phyloP scores from a whole-genome alignment of 2,329 filamentous ascomycete genomes.

The Aaosphaeria arxii region DNA sequence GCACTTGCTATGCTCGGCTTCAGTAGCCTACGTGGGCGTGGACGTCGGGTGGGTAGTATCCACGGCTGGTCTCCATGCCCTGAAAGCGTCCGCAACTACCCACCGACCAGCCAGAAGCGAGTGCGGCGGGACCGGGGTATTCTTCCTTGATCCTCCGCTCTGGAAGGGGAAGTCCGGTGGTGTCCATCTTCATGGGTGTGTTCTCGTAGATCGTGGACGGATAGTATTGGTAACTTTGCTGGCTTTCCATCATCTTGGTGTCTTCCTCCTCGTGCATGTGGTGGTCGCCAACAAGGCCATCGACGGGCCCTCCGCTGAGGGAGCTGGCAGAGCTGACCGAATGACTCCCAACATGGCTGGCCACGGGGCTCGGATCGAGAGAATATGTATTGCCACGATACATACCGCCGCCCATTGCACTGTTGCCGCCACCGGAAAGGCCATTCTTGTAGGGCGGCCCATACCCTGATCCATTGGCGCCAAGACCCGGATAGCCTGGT shows the following conservation, averaged over 20 bases:
- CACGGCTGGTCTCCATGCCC: constrained; percentile 46
- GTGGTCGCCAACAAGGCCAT: constrained; percentile 42
- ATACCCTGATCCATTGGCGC: constrained; percentile 56
- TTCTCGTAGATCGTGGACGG: constrained; percentile 44
- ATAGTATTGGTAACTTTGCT: constrained; percentile 48
- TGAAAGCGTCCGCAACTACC: constrained; percentile 44
- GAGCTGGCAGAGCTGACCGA: constrained; percentile 46
- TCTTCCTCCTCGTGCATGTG: constrained; percentile 38
- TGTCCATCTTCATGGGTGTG: constrained; percentile 31
- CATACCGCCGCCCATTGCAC: constrained; percentile 28
- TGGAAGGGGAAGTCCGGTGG: constrained; percentile 26
- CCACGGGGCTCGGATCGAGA: constrained; percentile 36
- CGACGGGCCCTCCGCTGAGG: constrained; percentile 37
- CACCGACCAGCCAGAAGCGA: constrained; percentile 33
- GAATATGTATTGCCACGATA: constrained; percentile 36
- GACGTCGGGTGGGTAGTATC: constrained; percentile 44
- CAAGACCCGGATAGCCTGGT: constrained; percentile 56
- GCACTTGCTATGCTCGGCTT: constrained; percentile 3
- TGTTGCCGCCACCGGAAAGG: constrained; percentile 26
- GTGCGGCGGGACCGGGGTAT: constrained; percentile 30
- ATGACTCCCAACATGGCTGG: constrained; percentile 40
- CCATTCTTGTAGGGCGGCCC: constrained; percentile 32
- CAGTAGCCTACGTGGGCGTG: constrained; percentile 39
- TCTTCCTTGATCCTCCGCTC: constrained; percentile 44
- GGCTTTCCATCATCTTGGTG: constrained; percentile 40